These are phyloP conservation scores for Rossbeevera mucosa DNA, from an alignment of 768 basidiomycete species.

Conservation along the genomic window DNA sequence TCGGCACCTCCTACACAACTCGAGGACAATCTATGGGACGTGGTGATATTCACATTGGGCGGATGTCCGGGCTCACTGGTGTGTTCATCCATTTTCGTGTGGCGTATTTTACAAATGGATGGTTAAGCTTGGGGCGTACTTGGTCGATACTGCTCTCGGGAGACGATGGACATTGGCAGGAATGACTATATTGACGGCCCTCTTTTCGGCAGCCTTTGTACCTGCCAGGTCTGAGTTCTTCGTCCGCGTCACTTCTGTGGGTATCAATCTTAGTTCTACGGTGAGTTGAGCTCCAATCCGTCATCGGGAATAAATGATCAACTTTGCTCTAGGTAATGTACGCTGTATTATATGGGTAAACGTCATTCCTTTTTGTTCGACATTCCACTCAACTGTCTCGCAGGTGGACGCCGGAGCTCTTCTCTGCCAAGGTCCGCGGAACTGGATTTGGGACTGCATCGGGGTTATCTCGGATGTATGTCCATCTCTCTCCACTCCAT, in stretches of 20 bases:
- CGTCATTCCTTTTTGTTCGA: neutral
- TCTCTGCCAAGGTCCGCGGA: constrained; percentile 78
- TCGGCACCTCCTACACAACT: constrained; percentile 39
- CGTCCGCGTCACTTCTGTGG: constrained; percentile 65
- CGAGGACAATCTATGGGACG: constrained; percentile 72
- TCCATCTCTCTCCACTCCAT: constrained; percentile 11
- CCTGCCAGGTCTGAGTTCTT: constrained; percentile 52
- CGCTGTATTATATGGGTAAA: constrained; percentile 72
- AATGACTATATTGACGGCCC: constrained; percentile 71
- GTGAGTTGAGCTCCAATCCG: constrained; percentile 11
- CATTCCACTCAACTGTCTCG: neutral
- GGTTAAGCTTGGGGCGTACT: constrained; percentile 75
- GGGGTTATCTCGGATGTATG: constrained; percentile 78
- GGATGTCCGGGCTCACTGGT: constrained; percentile 84
- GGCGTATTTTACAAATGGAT: neutral
- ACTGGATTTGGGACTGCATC: constrained; percentile 87
- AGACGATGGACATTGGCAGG: constrained; percentile 67
- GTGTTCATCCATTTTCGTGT: constrained; percentile 21
- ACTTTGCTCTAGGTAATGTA: constrained; percentile 59
- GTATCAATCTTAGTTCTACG: constrained; percentile 73
- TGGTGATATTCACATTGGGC: constrained; percentile 80
- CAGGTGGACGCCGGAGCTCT: constrained; percentile 83
- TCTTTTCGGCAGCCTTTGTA: constrained; percentile 69
- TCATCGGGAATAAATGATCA: neutral
- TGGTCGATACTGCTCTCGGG: constrained; percentile 68